Evolutionary conservation across 2,329 filamentous ascomycete genomes (phyloP).

Genomic region (Apiospora pterosperma): DNA sequence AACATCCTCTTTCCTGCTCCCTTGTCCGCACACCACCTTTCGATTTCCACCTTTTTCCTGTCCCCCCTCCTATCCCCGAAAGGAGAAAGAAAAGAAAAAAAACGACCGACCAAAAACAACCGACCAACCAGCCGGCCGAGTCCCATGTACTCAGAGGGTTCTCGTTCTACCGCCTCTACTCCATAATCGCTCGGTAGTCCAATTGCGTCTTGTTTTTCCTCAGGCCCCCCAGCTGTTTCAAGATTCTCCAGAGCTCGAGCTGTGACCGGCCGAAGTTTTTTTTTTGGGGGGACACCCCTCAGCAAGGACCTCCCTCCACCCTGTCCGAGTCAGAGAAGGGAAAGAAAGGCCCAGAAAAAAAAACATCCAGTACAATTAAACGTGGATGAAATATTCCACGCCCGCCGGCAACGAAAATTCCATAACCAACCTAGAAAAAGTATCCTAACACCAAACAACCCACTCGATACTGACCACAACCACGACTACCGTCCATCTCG

Average conservation of each 20-base stretch:
- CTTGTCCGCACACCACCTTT: neutral
- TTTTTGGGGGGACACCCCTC: neutral
- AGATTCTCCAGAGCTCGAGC: neutral
- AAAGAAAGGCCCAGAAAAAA: neutral
- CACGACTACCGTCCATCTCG: neutral
- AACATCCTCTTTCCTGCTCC: neutral
- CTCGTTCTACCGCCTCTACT: too few species aligned
- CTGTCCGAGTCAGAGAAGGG: neutral
- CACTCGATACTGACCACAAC: neutral
- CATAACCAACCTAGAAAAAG: neutral
- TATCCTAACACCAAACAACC: neutral
- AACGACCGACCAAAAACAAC: neutral
- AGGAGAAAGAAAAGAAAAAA: neutral
- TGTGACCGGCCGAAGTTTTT: neutral
- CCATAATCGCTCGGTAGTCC: too few species aligned
- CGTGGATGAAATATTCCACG: conserved; percentile 1
- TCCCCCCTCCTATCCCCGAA: neutral
- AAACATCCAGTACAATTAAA: neutral
- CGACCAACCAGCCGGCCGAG: neutral
- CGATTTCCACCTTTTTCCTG: neutral
- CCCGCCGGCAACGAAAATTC: neutral
- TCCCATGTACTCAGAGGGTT: neutral
- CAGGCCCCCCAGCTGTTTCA: neutral
- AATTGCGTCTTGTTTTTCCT: neutral
- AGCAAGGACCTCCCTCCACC: neutral